Evolutionary conservation across 192 early-diverging fungal genomes (phyloP), one percentile per base, ranked within the genome.

Genomic region (Spizellomyces punctatus): DNA sequence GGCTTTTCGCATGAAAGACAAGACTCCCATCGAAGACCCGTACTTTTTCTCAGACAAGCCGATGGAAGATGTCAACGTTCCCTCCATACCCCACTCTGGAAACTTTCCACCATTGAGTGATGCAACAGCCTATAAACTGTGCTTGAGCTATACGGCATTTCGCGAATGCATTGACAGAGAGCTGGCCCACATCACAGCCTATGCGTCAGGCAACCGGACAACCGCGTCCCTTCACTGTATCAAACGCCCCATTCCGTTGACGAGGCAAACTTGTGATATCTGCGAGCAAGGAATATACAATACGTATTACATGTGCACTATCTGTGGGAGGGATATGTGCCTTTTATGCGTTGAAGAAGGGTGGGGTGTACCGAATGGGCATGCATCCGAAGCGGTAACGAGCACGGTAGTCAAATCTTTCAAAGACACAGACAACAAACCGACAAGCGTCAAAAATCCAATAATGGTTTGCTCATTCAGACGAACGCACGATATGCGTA

Each of bases 251-350:
- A 12, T n/a, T 8, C 47, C 52, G 2, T n/a, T 19, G 3, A 64
- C 55, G 17, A 16, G 71, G 5, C 62, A 63, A 43, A 64, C 42
- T 4, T 72, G 71, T 17, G 71, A 72, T 36, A 22, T 22, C 9
- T 72, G 71, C 44, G 71, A 72, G 16, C 61, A 63, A 56, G 71
- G 71, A 2, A 72, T 72, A 4, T 72, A 72, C 62, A 72, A 72
- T 46, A 48, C 45, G 27, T 64, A 72, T 43, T 72, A 72, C 71
- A 22, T 64, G 8, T 72, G 71, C 46, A 57, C 36, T 8, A 16
- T n/a, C 9, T 72, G 71, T 54, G 63, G 71, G 10, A 21, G 45
- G 41, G 71, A 72, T 27, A 41, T 64, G 19, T 72, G 71, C 50
- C 16, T 64, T 14, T 41, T 56, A 2, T 72, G 71, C 49, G 19